A percentile compares a stretch with the other conserved stretches of the same genome.
Conservation (phyloP, 768 basidiomycete genomes). For the Kwoniella pini region DNA sequence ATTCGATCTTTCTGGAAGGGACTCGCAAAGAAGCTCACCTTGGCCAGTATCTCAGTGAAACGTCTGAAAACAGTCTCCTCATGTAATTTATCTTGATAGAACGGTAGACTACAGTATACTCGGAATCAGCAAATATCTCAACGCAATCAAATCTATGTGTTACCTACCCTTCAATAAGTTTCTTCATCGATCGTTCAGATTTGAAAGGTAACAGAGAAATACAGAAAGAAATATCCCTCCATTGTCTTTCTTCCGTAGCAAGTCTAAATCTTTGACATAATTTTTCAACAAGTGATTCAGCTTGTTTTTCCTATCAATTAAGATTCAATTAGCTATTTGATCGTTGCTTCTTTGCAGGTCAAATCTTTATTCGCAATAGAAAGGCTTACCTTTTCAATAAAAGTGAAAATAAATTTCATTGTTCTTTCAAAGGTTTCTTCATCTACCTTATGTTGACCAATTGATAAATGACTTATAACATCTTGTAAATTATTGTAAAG, state of each 20-base stretch:
- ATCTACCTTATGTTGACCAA: conserved; percentile 85
- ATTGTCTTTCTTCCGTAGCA: conserved; percentile 85
- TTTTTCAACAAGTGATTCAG: conserved; percentile 95
- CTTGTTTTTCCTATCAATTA: conserved; percentile 82
- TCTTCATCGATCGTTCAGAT: conserved; percentile 93
- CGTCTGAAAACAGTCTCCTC: conserved; percentile 75
- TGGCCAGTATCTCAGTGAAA: conserved; percentile 87
- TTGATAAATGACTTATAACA: conserved; percentile 91
- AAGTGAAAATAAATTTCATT: conserved; percentile 91
- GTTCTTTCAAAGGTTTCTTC: conserved; percentile 90
- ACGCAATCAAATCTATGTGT: neutral
- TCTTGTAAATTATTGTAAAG: conserved; percentile 99
- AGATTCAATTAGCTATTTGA: neutral
- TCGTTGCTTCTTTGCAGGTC: too few relatives aligned
- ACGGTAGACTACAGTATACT: conserved; percentile 62
- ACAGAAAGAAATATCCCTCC: conserved; percentile 97
- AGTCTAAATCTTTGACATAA: conserved; percentile 93
- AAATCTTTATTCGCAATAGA: too few relatives aligned
- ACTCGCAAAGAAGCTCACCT: conserved; percentile 68
- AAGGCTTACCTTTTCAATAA: conserved; percentile 83
- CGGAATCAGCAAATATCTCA: neutral
- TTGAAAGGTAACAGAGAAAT: conserved; percentile 93
- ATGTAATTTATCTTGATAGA: conserved; percentile 94
- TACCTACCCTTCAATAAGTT: conserved; percentile 74
- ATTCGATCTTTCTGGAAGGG: too few relatives aligned